phyloP scores from a whole-genome alignment of 495 filamentous ascomycete species.

The Tirmania nivea region DNA sequence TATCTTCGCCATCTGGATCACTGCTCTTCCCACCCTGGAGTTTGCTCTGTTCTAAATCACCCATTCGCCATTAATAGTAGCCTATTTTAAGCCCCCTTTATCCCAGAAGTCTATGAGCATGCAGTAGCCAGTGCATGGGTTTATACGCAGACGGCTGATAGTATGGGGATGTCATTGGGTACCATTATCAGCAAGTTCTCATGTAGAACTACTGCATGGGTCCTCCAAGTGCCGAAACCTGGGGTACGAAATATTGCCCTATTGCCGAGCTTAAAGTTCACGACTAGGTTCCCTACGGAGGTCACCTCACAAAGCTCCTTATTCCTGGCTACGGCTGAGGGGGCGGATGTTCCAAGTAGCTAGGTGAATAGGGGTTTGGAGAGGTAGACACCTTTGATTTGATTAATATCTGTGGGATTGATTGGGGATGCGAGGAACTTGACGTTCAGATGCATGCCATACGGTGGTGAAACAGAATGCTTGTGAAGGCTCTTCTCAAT shows the following conservation, averaged over 20 bases:
- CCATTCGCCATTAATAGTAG: slow-evolving; percentile 44
- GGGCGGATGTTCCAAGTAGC: slow-evolving; percentile 47
- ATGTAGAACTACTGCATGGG: slow-evolving; percentile 51
- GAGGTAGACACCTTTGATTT: slow-evolving; percentile 92
- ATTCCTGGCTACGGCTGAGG: slow-evolving; percentile 62
- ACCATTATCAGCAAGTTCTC: slow-evolving; percentile 38
- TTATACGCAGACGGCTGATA: slow-evolving; percentile 75
- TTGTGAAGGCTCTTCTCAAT: slow-evolving; percentile 39
- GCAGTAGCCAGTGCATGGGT: slow-evolving; percentile 78
- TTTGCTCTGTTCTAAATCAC: slow-evolving; percentile 95
- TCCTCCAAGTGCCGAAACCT: slow-evolving; percentile 79
- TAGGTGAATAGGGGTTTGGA: slow-evolving; percentile 52
- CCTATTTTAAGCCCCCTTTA: slow-evolving; percentile 26
- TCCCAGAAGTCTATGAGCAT: slow-evolving; percentile 61
- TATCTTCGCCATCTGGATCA: slow-evolving; percentile 56
- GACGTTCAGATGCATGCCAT: slow-evolving; percentile 38
- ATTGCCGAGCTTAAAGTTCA: slow-evolving; percentile 40
- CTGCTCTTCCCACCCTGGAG: slow-evolving; percentile 68
- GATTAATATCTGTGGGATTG: slow-evolving; percentile 94
- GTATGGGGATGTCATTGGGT: slow-evolving; percentile 39
- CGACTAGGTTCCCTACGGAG: slow-evolving; percentile 36
- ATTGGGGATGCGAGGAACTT: slow-evolving; percentile 71
- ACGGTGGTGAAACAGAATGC: slow-evolving; percentile 55
- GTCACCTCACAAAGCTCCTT: slow-evolving; percentile 80
- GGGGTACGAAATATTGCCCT: slow-evolving; percentile 74